Evolutionary conservation across 805 yeast genomes (phyloP), one percentile per base, ranked within the genome.

Genomic region (Barnettozyma sucrosica): DNA sequence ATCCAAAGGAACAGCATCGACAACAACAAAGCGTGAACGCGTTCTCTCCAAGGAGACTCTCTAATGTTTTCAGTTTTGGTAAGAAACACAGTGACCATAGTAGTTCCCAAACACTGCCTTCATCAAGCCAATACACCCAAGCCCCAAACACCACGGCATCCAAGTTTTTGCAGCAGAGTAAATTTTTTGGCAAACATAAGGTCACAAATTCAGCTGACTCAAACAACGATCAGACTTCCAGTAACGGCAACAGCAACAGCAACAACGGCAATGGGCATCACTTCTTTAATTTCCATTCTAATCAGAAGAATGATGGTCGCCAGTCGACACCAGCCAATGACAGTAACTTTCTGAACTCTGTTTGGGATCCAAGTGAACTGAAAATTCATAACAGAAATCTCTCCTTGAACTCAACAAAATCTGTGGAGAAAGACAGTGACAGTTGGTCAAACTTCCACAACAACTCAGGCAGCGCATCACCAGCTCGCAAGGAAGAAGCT

Each of bases 11-110:
- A 18, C 41, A 33, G 28, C 23, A 24, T 6, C 32, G 24, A 25
- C 30, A 38, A 25, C 30, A 26, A 8, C 32, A 39, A 25, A 25
- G 21, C 21, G 14, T 54, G 10, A 56, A 44, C 43, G 48, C 58
- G 4, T 56, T 64, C 39, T 62, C 67, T 9, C 65, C 66, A 36
- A 62, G 63, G 50, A 57, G 64, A 34, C 54, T 64, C 38, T 63
- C 67, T 1, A 58, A 50, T 46, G 65, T 59, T 3, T 57, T 65
- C 41, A 50, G 55, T 2, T 64, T 65, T 44, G 64, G 64, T 19
- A 59, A 48, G 40, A 43, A 49, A 32, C 38, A 48, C 45, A 19
- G 33, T 16, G 50, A 43, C 7, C 23, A 38, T 8, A 41, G 43
- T 13, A 50, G 36, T 33, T 21, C 41, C 2, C 36, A 25, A 10